Percentiles rank a stretch among this genome's conserved stretches.
Conservation (phyloP, 2,329 filamentous ascomycete species). For the Thyridium curvatum region DNA sequence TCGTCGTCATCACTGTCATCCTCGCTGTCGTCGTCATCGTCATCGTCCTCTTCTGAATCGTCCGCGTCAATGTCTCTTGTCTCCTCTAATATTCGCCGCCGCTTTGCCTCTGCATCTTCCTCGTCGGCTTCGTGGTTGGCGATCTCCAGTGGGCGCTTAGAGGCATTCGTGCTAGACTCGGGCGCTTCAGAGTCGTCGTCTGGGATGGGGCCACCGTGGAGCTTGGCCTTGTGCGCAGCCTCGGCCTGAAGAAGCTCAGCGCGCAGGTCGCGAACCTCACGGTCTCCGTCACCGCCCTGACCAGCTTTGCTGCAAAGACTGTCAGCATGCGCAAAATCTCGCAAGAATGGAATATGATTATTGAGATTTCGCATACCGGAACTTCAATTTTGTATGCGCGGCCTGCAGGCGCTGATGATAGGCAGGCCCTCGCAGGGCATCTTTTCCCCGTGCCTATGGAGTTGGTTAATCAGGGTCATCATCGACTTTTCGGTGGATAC, state of each 20-base stretch:
- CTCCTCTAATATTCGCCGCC: conserved; percentile 81
- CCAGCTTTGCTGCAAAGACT: conserved; percentile 59
- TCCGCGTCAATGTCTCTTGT: conserved; percentile 83
- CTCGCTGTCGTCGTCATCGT: conserved; percentile 64
- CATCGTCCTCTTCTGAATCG: conserved; percentile 59
- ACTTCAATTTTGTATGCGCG: conserved; percentile 89
- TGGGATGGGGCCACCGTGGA: conserved; percentile 54
- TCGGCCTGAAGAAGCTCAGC: conserved; percentile 88
- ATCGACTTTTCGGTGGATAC: conserved; percentile 17
- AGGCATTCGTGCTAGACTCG: conserved; percentile 26
- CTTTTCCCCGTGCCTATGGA: conserved; percentile 80
- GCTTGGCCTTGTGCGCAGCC: conserved; percentile 80
- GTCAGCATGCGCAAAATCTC: conserved; percentile 3
- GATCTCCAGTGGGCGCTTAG: conserved; percentile 61
- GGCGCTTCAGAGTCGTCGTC: conserved; percentile 31
- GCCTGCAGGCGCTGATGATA: conserved; percentile 96
- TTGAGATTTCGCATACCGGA: conserved; percentile 46
- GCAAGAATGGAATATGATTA: conserved; percentile 9
- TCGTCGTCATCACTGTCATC: conserved; percentile 64
- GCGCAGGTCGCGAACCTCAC: conserved; percentile 66
- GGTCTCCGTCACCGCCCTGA: conserved; percentile 77
- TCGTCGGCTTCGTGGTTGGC: conserved; percentile 36
- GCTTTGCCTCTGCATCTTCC: conserved; percentile 73
- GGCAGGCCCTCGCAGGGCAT: conserved; percentile 84
- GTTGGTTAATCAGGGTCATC: neutral